Base-by-base conservation (phyloP, 2,329 filamentous ascomycete genomes). In the Stenocarpella maydis region DNA sequence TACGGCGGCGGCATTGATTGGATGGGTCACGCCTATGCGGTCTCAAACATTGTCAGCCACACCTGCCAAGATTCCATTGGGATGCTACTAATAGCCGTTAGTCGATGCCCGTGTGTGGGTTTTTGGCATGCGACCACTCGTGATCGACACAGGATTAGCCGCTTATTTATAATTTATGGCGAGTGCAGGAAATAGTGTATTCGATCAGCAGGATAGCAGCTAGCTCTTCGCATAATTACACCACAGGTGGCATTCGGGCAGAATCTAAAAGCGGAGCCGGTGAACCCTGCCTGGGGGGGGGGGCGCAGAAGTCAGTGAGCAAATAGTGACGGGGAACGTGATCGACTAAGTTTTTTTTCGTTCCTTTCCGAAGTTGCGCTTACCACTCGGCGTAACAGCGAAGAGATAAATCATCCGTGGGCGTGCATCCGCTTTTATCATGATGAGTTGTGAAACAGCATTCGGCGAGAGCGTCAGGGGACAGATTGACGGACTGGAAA, bases 101-200 rank as follows among this genome's bases (percentile, higher is more conserved):
- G 58, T 26, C 43, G 58, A 49, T 63, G 58, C 43, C 49, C 19
- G 58, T 49, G 43, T 63, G 28, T 26, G 47, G 6, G 12, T 37
- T 21, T 41, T 61, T 41, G 58, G 58, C 58, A 63, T 63, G 58
- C 49, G 58, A 63, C 43, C 58, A 49, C 58, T 63, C 28, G 58
- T 63, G 49, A 63, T 63, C 58, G 58, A 63, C 58, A 63, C 58
- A 63, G 58, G 58, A 63, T 63, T 63, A 63, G 58, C 58, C 58
- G 58, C 58, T 63, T 63, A 49, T 49, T 63, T 47, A 49, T 63
- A 37, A 63, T 63, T 63, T 49, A 63, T 63, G 43, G 58, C 58
- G 49, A 49, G 37, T 47, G 41, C 41, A 49, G 24, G 28, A 49
- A 49, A 49, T n/a, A n/a, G n/a, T n/a, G n/a, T n/a, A 63, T 63